A percentile compares a stretch with the other conserved stretches of the same genome.
phyloP scores from a whole-genome alignment of 2,329 filamentous ascomycete genomes.

The Blumeria graminis region DNA sequence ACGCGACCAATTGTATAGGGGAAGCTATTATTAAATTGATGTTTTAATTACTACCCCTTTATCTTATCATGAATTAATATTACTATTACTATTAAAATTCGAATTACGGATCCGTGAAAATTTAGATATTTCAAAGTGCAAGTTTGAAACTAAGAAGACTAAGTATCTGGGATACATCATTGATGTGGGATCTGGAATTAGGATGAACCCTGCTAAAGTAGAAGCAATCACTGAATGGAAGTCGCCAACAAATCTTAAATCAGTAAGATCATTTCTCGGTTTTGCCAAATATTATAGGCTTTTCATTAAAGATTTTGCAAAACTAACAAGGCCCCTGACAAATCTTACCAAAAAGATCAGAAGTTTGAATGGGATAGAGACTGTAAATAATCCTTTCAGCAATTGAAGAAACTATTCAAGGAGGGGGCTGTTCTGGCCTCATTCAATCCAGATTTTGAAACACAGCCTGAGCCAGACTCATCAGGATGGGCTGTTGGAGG shows the following conservation, averaged over 20 bases:
- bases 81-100: no score
- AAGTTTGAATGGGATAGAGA: not conserved
- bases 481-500: not conserved
- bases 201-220: not conserved
- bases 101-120: no score
- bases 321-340: not conserved
- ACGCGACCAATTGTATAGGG: no score
- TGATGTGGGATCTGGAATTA: not conserved
- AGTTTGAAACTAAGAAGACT: not conserved
- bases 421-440: not conserved
- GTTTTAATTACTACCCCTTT: no score
- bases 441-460: not conserved
- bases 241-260: not conserved
- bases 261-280: not conserved
- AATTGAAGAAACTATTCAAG: not conserved
- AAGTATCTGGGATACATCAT: not conserved
- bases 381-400: not conserved
- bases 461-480: not conserved
- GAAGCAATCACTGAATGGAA: not conserved
- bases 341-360: not conserved
- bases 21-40: no score
- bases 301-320: not conserved
- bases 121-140: not conserved
- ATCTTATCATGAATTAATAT: no score
- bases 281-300: not conserved